Evolutionary conservation across 176 grass and related monocot genomes (phyloP), one percentile per base, ranked within the genome.

Genomic region (Carex pumila): DNA sequence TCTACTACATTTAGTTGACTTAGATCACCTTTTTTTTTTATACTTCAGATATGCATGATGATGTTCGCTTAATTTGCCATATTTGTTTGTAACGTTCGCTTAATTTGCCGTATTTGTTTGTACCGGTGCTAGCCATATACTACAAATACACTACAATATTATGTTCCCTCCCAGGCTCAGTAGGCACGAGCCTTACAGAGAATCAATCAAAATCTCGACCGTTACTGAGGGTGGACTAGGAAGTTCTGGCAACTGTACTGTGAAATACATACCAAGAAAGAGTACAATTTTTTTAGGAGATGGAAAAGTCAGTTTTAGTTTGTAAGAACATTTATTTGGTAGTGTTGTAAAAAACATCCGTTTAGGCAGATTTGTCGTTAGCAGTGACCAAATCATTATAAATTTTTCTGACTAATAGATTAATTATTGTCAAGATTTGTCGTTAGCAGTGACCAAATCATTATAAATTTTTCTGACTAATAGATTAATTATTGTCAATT

Each of bases 1-100:
- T 85, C 43, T 73, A 69, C 37, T 37, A 15, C 12, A 52, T 54
- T 84, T 73, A 85, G 30, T 85, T 85, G 79, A 64, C 49, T 64
- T 52, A n/a, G 21, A 34, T 39, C 15, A 47, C 17, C 8, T 45
- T n/a, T 71, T 71, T 10, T 36, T 36, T 36, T 36, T 6, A 18
- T 18, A 50, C 47, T 50, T 58, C 57, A n/a, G 60, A 62, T 9
- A 10, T 62, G 6, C 21, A 2, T 25, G 6, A 25, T 62, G 60
- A 62, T 61, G 17, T 61, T 61, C 3, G 60, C 7, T 61, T 11
- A 7, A 21, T 61, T 8, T 61, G n/a, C 6, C 17, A 7, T 61
- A 25, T 25, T 25, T 25, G 3, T 3, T 25, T 1, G 11, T 62
- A 21, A 62, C 25, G 18, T 62, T 62, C 4, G 21, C 7, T 62